A percentile compares a stretch with the other conserved stretches of the same genome.
Conservation (phyloP, 2,329 filamentous ascomycete species). For the Aspergillus ruber region DNA sequence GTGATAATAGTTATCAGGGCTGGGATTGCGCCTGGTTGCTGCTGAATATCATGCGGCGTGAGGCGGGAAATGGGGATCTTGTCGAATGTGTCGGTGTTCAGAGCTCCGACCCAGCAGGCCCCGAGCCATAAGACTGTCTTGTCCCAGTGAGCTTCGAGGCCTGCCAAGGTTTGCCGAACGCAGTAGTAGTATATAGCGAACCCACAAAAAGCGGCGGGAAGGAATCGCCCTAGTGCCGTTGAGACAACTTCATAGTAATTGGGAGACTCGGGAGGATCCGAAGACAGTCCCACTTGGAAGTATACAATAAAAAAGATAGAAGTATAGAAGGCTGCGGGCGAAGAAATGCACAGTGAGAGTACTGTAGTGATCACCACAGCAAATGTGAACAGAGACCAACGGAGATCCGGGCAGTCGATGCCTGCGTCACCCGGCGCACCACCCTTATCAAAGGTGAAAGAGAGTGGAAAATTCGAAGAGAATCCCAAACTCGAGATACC, state of each 20-base stretch:
- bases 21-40: slow-evolving; percentile 54
- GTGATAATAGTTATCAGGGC: slow-evolving; percentile 51
- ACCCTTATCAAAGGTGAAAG: slow-evolving; percentile 46
- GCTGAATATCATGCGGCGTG: slow-evolving; percentile 55
- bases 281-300: slow-evolving; percentile 55
- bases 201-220: slow-evolving; percentile 54
- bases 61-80: slow-evolving; percentile 56
- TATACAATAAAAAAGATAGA: slow-evolving; percentile 51
- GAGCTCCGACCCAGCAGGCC: slow-evolving; percentile 53
- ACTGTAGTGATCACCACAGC: slow-evolving; percentile 50
- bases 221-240: slow-evolving; percentile 50
- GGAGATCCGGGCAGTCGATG: slow-evolving; percentile 47
- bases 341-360: slow-evolving; percentile 52
- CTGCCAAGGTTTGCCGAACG: slow-evolving; percentile 42
- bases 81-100: slow-evolving; percentile 60
- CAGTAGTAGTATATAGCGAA: slow-evolving; percentile 52
- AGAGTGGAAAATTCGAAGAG: slow-evolving; percentile 51
- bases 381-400: slow-evolving; percentile 53
- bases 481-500: slow-evolving; percentile 50
- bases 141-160: slow-evolving; percentile 52
- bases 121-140: slow-evolving; percentile 58
- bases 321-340: slow-evolving; percentile 51
- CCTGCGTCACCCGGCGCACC: slow-evolving; percentile 14
- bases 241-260: slow-evolving; percentile 52
- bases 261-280: slow-evolving; percentile 51